phyloP scores from a whole-genome alignment of 768 basidiomycete genomes.

The Psilocybe subaeruginosa region DNA sequence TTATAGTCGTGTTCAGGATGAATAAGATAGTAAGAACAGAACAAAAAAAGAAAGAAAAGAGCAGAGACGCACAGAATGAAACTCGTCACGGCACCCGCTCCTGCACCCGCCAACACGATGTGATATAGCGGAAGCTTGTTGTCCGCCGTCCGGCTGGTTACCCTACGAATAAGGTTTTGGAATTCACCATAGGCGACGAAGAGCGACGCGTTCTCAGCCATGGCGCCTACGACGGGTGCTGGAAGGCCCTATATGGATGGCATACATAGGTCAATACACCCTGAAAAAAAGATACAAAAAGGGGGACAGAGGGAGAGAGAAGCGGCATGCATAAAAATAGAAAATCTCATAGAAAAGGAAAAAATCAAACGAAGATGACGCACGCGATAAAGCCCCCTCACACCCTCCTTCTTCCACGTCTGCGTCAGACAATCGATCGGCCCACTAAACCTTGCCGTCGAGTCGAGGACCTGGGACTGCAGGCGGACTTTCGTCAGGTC shows the following conservation, averaged over 20 bases:
- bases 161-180: slow-evolving; percentile 60
- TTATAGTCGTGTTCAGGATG: neutral
- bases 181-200: slow-evolving; percentile 87
- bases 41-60: slow-evolving; percentile 49
- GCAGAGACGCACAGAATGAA: slow-evolving; percentile 74
- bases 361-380: slow-evolving; percentile 26
- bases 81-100: slow-evolving; percentile 85
- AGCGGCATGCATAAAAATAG: neutral
- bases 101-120: slow-evolving; percentile 80
- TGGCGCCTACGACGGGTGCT: slow-evolving; percentile 91
- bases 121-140: slow-evolving; percentile 66
- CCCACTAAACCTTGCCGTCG: slow-evolving; percentile 68
- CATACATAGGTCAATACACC: too few relatives aligned
- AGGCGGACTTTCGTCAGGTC: slow-evolving; percentile 92
- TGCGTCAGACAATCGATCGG: slow-evolving; percentile 87
- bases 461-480: slow-evolving; percentile 85
- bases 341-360: neutral
- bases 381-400: slow-evolving; percentile 87
- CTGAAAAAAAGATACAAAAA: neutral
- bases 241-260: slow-evolving; percentile 72
- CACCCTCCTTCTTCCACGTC: slow-evolving; percentile 83
- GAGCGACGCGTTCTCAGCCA: slow-evolving; percentile 90
- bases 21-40: neutral
- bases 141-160: slow-evolving; percentile 34
- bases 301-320: neutral